A percentile compares a stretch with the other conserved stretches of the same genome.
Conservation (phyloP, 2,329 filamentous ascomycete species). For the Cladorrhinum sp. region DNA sequence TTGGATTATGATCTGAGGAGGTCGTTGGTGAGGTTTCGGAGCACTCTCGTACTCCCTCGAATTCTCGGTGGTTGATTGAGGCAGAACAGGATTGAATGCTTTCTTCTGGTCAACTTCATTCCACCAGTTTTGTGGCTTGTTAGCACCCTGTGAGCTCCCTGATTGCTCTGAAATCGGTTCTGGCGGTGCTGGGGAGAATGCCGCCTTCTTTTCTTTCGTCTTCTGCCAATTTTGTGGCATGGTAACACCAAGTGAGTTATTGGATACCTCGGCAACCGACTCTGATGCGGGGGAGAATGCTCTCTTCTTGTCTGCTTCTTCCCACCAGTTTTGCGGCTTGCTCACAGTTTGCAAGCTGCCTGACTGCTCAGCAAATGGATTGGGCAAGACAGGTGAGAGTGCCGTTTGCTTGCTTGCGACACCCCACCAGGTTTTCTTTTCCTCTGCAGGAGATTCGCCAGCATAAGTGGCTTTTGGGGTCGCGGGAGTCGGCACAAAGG, state of each 20-base stretch:
- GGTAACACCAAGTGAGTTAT: neutral
- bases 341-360: neutral
- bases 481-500: constrained; percentile 51
- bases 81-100: neutral
- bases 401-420: constrained; percentile 19
- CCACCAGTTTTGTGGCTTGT: neutral
- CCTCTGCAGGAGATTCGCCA: constrained; percentile 27
- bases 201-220: neutral
- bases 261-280: neutral
- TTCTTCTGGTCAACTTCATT: neutral
- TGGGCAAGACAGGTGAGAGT: neutral
- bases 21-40: constrained; percentile 6
- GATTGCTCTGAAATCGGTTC: neutral
- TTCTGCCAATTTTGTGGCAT: constrained; percentile 1
- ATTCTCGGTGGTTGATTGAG: neutral
- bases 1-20: constrained; percentile 22
- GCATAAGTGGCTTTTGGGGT: constrained; percentile 42
- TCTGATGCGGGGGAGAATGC: neutral
- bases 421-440: constrained; percentile 40
- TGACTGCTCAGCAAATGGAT: neutral
- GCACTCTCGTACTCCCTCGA: neutral
- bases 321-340: constrained; percentile 38
- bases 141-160: neutral
- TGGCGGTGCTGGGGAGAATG: neutral
- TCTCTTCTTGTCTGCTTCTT: constrained; percentile 21